Base-by-base conservation (phyloP, 2,329 filamentous ascomycete species). In the Fusarium stilboides region DNA sequence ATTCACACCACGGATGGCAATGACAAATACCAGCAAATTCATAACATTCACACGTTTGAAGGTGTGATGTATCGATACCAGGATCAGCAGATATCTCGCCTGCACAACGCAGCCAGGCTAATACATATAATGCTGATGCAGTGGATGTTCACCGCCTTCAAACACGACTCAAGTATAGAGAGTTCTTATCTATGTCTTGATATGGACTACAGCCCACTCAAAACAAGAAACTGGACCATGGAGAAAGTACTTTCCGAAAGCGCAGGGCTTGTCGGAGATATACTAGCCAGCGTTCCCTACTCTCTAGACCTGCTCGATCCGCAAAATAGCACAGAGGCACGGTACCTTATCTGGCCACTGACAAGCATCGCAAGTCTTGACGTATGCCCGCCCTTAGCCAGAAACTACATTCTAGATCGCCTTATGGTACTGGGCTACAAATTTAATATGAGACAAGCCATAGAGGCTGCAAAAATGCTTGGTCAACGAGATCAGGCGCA, bases 61-160 rank as follows among this genome's bases (percentile, higher is more conserved):
- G 53, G 53, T 34, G 26, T 51, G 12, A 50, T 56, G 44, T 26
- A 56, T 51, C 34, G 7, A 17, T 56, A 56, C 17, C 44, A 17
- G 17, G 34, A 56, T 19, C 53, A 56, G 9, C 53, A 56, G 13
- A 24, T 5, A 51, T 44, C 53, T 31, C 53, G 53, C 6, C 17
- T 56, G 9, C 9, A 56, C 17, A 56, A 56, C 9, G 34, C 9
- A 1, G 36, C 19, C 12, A 56, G 44, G 3, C 17, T 51, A 2
- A 50, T 51, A 1, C 17, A 24, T 3, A 13, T 56, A 9, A 17
- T 3, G 4, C 13, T 40, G 1, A 13, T 39, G 17, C 13, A 56
- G 9, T 34, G 6, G 19, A 50, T 34, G 26, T 40, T 34, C 24
- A 5, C 24, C 15, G 8, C 8, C 8, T 31, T 39, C 10, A 34